Conservation (phyloP, 208 protist genomes). For the Leishmania turanica region DNA sequence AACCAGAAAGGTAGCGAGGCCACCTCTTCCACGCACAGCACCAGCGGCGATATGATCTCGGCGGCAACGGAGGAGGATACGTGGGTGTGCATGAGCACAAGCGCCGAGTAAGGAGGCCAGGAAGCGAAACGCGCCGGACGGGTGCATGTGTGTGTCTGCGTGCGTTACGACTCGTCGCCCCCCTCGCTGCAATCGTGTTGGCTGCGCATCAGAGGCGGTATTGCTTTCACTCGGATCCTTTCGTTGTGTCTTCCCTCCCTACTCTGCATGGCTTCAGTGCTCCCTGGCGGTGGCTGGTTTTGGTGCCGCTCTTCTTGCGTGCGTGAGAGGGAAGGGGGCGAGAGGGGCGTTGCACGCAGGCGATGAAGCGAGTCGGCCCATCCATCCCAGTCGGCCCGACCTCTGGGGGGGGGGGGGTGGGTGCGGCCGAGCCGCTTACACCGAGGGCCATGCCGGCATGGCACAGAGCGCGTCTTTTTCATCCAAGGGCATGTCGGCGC, state of each 20-base stretch:
- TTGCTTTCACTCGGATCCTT: background rate
- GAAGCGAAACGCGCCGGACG: background rate
- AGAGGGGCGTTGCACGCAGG: background rate
- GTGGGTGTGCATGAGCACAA: conserved; percentile 21
- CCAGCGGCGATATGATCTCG: conserved; percentile 11
- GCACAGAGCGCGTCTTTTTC: background rate
- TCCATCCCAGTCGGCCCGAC: background rate
- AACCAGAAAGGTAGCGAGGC: background rate
- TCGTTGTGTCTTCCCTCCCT: background rate
- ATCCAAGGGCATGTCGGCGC: background rate
- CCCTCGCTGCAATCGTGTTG: background rate
- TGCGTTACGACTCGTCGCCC: background rate
- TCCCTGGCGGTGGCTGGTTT: background rate
- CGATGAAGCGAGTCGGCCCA: background rate
- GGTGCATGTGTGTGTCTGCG: background rate
- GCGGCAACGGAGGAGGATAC: conserved; percentile 25
- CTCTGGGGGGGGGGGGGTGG: background rate
- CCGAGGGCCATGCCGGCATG: background rate
- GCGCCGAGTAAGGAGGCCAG: background rate
- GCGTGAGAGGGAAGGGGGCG: background rate
- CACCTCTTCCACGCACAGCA: background rate
- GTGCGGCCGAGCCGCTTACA: background rate
- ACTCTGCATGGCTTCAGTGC: background rate
- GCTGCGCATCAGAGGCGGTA: background rate
- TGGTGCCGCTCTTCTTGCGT: background rate